Base-by-base conservation (phyloP, 805 yeast species). In the Zygosaccharomyces pseudorouxii region DNA sequence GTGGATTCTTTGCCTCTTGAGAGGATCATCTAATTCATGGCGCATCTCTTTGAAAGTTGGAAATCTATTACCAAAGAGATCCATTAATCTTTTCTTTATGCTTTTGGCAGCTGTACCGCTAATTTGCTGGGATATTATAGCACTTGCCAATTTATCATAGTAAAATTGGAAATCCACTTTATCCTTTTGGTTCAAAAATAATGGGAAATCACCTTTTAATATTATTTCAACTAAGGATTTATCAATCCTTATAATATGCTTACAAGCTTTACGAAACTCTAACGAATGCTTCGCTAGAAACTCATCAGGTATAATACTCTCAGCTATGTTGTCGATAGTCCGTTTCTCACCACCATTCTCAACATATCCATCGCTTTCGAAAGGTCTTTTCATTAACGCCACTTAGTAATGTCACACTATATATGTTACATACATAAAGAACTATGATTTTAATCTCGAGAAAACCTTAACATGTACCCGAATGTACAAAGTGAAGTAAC, bases 71-170 rank as follows among this genome's bases (percentile, higher is more conserved):
- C 57, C 68, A 52, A 69, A 76, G 12, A 67, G 50, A 16, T 62
- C 58, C 16, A 60, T 59, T 47, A 86, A 75, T 54, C 77, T 75
- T 9, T 52, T 50, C 48, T 76, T 73, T 27, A 89, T 86, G 1
- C 89, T 75, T 8, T 59, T 64, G 0, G 97, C 96, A 1, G 97
- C 95, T 0, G 79, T 75, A 1, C 96, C 96, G 54, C 86, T 81
- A 9, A 86, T 78, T 61, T 86, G 93, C 63, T 86, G 93, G 0
- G 84, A 75, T 2, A 86, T 77, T 3, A 86, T 77, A 4, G 79
- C 73, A 38, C 72, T 65, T 1, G 71, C 71, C 7, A 80, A 60
- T 16, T 70, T 67, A 19, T 65, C 65, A 51, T 74, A 78, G 45
- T 75, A 73, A 42, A 63, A 67, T 11, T 67, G 63, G 14, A 58